Evolutionary conservation across 2,329 filamentous ascomycete genomes (phyloP), one percentile per base, ranked within the genome.

Genomic region (Hyphodiscus sp.): DNA sequence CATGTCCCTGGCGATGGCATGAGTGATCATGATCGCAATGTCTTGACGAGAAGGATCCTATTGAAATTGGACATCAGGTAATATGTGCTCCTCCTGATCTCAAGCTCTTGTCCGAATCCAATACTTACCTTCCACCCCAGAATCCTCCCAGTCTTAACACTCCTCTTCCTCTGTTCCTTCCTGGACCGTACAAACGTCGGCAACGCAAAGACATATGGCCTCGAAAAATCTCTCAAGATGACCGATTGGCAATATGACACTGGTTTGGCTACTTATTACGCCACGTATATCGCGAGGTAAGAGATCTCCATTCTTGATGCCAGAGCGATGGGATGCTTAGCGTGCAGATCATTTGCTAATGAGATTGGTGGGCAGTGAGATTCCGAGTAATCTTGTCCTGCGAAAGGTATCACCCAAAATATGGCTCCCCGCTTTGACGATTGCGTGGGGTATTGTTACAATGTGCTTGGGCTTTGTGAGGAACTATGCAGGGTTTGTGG

Each of bases 101-200:
- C 20, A 45, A 45, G 8, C 11, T 15, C 11, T 23, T 45, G 43
- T n/a, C 19, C 2, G 16, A 4, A 53, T 26, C 23, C 23, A 29
- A 18, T 19, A n/a, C 20, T 53, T 47, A 60, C 51, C 56, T 53
- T 53, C 23, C 8, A 20, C 46, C 13, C 30, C 52, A 85, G 81
- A 47, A 78, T 86, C 23, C 70, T 86, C 7, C 83, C 83, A 0
- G 69, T 83, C 7, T 74, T 88, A n/a, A 77, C 82, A 0, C 62
- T 86, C 0, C 70, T 87, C 1, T 86, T 86, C 60, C 73, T 87
- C 10, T 86, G 81, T 69, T 86, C 82, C 1, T 80, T 80, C 58
- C 72, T 81, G 52, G 85, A 88, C 67, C 77, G 86, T 43, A 86
- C 84, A n/a, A 89, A 88, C 64, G 82, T 88, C 41, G 85, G 85